These are phyloP conservation scores for Rhododendron vialii DNA, from an alignment of 148 eudicot species.

Conservation along the genomic window DNA sequence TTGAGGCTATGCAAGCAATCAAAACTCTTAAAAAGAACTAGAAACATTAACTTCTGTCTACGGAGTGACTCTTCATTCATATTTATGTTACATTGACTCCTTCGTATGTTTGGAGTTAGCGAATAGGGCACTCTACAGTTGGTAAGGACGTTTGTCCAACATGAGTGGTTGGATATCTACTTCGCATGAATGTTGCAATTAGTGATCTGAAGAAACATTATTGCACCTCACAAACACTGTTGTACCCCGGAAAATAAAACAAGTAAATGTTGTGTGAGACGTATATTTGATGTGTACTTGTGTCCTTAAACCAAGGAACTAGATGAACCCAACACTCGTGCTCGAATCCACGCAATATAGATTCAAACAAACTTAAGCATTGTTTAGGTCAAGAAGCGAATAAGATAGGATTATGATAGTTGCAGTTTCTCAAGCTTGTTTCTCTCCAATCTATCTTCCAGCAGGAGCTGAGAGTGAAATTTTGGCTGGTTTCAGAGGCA, in stretches of 20 bases:
- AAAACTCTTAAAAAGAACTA: not conserved
- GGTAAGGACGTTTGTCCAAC: not conserved
- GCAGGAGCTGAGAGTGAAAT: not conserved
- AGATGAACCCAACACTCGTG: not conserved
- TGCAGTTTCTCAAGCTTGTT: not conserved
- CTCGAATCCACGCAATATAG: not conserved
- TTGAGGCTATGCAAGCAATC: not conserved
- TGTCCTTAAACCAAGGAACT: not conserved
- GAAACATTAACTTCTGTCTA: not conserved
- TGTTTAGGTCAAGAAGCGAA: not conserved
- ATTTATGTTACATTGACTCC: not conserved
- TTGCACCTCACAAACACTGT: not conserved
- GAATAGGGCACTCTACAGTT: not conserved
- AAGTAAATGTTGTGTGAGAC: not conserved
- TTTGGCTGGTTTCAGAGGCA: not conserved
- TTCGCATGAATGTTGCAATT: not conserved
- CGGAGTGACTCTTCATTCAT: not conserved
- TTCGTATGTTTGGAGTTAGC: not conserved
- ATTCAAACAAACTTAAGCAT: not conserved
- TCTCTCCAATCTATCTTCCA: not conserved
- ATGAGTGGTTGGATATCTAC: not conserved
- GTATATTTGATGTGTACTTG: not conserved
- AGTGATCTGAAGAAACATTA: not conserved
- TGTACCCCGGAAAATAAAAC: not conserved
- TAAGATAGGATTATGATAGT: not conserved